Evolutionary conservation across 192 early-diverging fungal species (phyloP).

Genomic region (Fimicolochytrium jonesii): DNA sequence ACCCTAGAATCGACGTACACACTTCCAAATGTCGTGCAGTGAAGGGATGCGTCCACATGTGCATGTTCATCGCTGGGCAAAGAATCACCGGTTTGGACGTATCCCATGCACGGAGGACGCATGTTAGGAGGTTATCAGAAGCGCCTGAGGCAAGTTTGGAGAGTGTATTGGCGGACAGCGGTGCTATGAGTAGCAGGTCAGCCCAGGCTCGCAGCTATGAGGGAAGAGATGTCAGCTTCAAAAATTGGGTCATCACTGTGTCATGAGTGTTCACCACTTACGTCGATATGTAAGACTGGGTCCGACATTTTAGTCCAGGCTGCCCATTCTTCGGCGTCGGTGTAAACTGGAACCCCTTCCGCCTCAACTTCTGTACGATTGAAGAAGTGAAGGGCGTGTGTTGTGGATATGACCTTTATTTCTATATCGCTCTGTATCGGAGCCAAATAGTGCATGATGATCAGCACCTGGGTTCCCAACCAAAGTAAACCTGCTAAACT

Average conservation of each 20-base stretch:
- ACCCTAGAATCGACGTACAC: conserved; percentile 45
- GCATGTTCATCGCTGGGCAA: conserved; percentile 96
- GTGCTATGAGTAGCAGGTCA: conserved; percentile 81
- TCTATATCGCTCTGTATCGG: conserved; percentile 48
- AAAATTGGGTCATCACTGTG: neutral
- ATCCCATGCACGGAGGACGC: conserved; percentile 89
- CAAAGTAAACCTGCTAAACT: no score
- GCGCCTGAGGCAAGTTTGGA: conserved; percentile 86
- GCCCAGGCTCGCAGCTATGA: conserved; percentile 88
- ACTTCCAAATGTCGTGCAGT: conserved; percentile 64
- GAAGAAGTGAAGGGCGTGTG: conserved; percentile 83
- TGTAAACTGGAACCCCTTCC: conserved; percentile 49
- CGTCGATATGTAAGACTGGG: conserved; percentile 92
- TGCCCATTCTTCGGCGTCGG: conserved; percentile 90
- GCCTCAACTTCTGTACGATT: conserved; percentile 48
- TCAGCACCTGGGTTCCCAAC: no score
- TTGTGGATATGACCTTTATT: conserved; percentile 76
- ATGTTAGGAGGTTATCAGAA: conserved; percentile 92
- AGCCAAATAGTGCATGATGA: no score
- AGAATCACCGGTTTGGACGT: conserved; percentile 63
- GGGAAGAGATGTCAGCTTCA: neutral
- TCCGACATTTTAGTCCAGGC: conserved; percentile 79
- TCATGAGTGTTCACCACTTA: conserved; percentile 25
- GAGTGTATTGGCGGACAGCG: conserved; percentile 90
- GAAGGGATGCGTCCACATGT: conserved; percentile 94